These are phyloP conservation scores for Phaseolus lunatus DNA, from an alignment of 306 rosid genomes.

Conservation along the genomic window DNA sequence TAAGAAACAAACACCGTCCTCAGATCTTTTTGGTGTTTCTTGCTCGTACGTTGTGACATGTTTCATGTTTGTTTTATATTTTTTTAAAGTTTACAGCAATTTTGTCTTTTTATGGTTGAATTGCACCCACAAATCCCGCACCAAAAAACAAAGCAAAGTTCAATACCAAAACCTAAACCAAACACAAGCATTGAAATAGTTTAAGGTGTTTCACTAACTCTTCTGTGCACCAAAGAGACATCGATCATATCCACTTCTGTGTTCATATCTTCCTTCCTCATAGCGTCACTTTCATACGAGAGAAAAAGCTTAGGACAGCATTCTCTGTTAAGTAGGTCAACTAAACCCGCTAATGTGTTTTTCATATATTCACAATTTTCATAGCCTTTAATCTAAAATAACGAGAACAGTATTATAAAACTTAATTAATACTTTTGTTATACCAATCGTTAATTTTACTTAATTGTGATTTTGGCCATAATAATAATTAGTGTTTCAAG, in stretches of 20 bases:
- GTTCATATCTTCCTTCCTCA: too few relatives aligned
- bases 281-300: constrained; percentile 24
- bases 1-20: not conserved
- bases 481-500: too few relatives aligned
- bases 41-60: not conserved
- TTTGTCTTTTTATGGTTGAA: constrained; percentile 34
- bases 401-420: too few relatives aligned
- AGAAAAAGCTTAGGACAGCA: constrained; percentile 26
- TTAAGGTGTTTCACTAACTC: constrained; percentile 25
- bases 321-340: constrained; percentile 77
- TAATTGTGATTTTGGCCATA: too few relatives aligned
- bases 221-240: not conserved
- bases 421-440: too few relatives aligned
- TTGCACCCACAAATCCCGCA: constrained; percentile 38
- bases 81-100: not conserved
- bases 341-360: constrained; percentile 66
- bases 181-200: constrained; percentile 15
- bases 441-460: too few relatives aligned
- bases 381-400: constrained; percentile 4
- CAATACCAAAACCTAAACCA: constrained; percentile 26
- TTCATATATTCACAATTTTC: not conserved
- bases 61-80: constrained; percentile 6
- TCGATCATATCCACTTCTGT: constrained; percentile 25
- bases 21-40: not conserved
- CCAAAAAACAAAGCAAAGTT: constrained; percentile 27